phyloP scores from a whole-genome alignment of 148 eudicot species.

The Rhododendron ferrugineum region DNA sequence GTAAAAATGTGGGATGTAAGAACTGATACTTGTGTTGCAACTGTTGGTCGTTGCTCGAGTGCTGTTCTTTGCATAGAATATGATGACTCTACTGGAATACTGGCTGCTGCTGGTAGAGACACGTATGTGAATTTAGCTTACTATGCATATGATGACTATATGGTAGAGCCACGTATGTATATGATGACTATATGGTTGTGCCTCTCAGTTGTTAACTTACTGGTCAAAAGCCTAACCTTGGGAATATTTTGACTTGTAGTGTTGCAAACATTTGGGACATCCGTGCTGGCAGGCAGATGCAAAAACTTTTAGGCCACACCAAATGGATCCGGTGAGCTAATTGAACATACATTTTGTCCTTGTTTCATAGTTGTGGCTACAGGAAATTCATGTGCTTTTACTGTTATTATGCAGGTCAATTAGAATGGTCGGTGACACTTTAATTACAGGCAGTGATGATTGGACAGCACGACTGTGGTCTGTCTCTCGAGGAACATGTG shows the following conservation, averaged over 20 bases:
- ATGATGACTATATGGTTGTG: background rate
- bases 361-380: background rate
- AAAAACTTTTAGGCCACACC: slow-evolving; percentile 82
- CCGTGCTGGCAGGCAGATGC: slow-evolving; percentile 90
- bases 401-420: slow-evolving; percentile 46
- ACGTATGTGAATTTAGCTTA: slow-evolving; percentile 38
- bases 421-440: slow-evolving; percentile 87
- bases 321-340: slow-evolving; percentile 64
- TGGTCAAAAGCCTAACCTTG: slow-evolving; percentile 9
- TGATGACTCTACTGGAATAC: slow-evolving; percentile 77
- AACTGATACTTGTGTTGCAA: slow-evolving; percentile 88
- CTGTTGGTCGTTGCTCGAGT: slow-evolving; percentile 87
- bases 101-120: slow-evolving; percentile 90
- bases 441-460: slow-evolving; percentile 91
- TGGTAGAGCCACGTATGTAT: too few relatives aligned
- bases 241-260: slow-evolving; percentile 15
- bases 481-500: slow-evolving; percentile 88
- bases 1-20: slow-evolving; percentile 99
- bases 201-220: slow-evolving; percentile 8
- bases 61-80: slow-evolving; percentile 91
- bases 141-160: too few relatives aligned
- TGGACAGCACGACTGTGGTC: slow-evolving; percentile 99
- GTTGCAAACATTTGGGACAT: slow-evolving; percentile 89
- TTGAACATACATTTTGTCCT: slow-evolving; percentile 2
- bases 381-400: background rate